A percentile compares a stretch with the other conserved stretches of the same genome.
phyloP scores from a whole-genome alignment of 495 filamentous ascomycete genomes.

The Aspergillus steynii region DNA sequence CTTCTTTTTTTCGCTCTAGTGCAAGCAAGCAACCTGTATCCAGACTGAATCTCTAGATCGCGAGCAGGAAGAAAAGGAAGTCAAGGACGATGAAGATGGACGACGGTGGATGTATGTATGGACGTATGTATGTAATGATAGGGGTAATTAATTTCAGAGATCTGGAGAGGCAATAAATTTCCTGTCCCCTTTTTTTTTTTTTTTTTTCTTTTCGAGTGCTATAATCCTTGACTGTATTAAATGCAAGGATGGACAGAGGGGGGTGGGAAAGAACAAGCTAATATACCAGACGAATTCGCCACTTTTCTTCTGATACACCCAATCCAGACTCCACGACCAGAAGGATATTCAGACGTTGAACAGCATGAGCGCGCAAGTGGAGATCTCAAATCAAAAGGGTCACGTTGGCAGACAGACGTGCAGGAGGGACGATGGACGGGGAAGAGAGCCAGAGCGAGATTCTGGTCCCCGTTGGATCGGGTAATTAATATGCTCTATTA shows the following conservation, averaged over 20 bases:
- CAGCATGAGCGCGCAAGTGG: constrained; percentile 15
- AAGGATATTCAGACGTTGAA: constrained; percentile 10
- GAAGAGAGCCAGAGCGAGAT: neutral
- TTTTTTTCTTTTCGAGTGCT: neutral
- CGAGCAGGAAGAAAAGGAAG: neutral
- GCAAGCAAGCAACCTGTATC: neutral
- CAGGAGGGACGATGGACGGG: constrained; percentile 9
- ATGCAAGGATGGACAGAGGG: constrained; percentile 17
- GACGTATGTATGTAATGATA: constrained; percentile 1
- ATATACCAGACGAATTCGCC: constrained; percentile 13
- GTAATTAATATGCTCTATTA: constrained; percentile 18
- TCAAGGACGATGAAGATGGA: neutral
- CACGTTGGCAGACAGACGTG: constrained; percentile 18
- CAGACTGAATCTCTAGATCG: neutral
- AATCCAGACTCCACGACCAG: neutral
- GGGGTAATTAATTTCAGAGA: neutral
- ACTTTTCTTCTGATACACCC: constrained; percentile 12
- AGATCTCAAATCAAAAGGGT: constrained; percentile 19
- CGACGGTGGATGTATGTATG: constrained; percentile 8
- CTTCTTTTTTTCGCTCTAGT: neutral
- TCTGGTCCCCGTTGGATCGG: constrained; percentile 27
- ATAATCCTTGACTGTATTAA: constrained; percentile 10
- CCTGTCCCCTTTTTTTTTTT: neutral
- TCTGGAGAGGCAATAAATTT: neutral
- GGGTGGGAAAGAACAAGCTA: neutral